phyloP scores from a whole-genome alignment of 2,329 filamentous ascomycete genomes.

The Moelleriella libera region DNA sequence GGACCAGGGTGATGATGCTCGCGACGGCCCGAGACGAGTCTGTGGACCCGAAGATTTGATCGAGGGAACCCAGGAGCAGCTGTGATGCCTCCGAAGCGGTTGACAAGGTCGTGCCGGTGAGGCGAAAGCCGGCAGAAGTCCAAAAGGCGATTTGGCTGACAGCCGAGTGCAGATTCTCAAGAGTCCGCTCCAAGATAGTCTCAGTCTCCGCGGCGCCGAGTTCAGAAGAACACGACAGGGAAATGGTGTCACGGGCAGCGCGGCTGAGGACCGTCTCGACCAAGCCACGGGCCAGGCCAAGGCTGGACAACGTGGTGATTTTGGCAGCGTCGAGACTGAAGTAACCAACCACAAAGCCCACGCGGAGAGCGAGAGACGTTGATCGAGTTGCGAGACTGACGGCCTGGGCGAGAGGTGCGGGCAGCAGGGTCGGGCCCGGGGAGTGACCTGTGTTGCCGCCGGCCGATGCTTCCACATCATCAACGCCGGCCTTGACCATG shows the following conservation, averaged over 20 bases:
- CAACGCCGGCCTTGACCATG: constrained; percentile 1
- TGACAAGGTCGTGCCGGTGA: constrained; percentile 40
- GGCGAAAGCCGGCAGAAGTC: constrained; percentile 44
- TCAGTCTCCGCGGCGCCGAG: constrained; percentile 38
- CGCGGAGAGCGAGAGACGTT: constrained; percentile 39
- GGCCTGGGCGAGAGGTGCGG: constrained; percentile 39
- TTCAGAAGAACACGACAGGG: constrained; percentile 26
- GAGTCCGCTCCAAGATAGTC: constrained; percentile 38
- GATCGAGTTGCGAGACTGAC: constrained; percentile 48
- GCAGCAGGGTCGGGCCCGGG: constrained; percentile 35
- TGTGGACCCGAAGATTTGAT: constrained; percentile 54
- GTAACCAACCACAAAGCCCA: constrained; percentile 35
- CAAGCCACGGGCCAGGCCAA: constrained; percentile 40
- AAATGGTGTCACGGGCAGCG: constrained; percentile 35
- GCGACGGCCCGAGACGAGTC: constrained; percentile 54
- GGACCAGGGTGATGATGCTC: constrained; percentile 49
- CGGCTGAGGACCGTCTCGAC: constrained; percentile 39
- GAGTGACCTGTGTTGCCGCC: constrained; percentile 7
- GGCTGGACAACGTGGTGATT: constrained; percentile 40
- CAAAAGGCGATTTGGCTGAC: constrained; percentile 47
- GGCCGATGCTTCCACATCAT: constrained; percentile 5
- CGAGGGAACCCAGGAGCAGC: constrained; percentile 41
- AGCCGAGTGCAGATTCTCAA: constrained; percentile 41
- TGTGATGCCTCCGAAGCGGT: constrained; percentile 42
- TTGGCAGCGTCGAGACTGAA: constrained; percentile 39